These are phyloP conservation scores for Nasturtium officinale DNA, from an alignment of 345 rosid genomes.

Conservation along the genomic window DNA sequence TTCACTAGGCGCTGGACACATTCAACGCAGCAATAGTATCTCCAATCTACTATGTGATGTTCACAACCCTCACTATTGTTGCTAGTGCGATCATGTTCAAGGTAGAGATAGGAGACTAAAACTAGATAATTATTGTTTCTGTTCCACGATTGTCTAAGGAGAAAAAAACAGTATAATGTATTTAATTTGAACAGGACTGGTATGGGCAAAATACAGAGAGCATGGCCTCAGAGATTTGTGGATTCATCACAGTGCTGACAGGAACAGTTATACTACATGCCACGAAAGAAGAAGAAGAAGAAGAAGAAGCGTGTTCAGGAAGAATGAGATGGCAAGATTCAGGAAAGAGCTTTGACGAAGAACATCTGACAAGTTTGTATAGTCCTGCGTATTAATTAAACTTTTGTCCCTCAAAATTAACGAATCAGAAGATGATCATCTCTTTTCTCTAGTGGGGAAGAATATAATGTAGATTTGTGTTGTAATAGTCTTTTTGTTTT, in stretches of 20 bases:
- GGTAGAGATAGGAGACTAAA: constrained; percentile 49
- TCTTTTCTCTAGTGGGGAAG: neutral
- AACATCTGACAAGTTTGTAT: constrained; percentile 59
- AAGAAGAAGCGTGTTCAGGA: constrained; percentile 69
- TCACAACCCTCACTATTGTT: constrained; percentile 80
- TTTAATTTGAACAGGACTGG: constrained; percentile 68
- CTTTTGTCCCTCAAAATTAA: neutral
- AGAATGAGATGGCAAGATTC: constrained; percentile 79
- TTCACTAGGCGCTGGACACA: constrained; percentile 75
- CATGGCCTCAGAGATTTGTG: constrained; percentile 88
- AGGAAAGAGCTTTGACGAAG: constrained; percentile 55
- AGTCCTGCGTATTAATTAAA: constrained; percentile 46
- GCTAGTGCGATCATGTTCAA: constrained; percentile 91
- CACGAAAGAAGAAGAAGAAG: constrained; percentile 73
- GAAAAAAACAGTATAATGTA: neutral
- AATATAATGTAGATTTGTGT: constrained; percentile 6
- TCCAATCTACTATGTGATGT: constrained; percentile 93
- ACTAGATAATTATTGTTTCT: neutral
- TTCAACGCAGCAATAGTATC: constrained; percentile 87
- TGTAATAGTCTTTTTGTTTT: neutral
- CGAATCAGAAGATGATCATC: too few species aligned
- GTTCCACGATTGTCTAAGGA: neutral
- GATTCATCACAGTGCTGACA: constrained; percentile 83
- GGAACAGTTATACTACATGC: constrained; percentile 85
- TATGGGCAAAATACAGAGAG: constrained; percentile 74